phyloP scores from a whole-genome alignment of 106 monocot species.

The Triglochin maritima region DNA sequence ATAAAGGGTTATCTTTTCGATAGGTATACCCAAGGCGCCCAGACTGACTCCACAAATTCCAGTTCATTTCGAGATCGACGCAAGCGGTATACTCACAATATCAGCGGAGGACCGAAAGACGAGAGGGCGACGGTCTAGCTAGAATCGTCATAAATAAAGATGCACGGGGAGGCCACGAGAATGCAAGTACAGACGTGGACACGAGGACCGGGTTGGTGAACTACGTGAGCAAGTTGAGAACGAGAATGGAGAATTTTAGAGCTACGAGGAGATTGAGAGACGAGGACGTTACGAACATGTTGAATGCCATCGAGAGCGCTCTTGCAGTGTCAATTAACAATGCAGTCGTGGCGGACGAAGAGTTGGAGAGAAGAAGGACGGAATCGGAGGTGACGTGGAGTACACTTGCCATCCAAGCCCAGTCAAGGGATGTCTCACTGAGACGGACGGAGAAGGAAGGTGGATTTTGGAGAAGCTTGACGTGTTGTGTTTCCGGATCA shows the following conservation, averaged over 20 bases:
- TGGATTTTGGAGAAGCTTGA: too few species aligned
- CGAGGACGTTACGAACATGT: not conserved
- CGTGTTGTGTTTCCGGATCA: too few species aligned
- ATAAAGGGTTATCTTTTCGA: too few species aligned
- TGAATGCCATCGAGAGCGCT: not conserved
- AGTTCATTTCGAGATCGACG: not conserved
- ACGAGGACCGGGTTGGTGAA: not conserved
- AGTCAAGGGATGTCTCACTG: not conserved
- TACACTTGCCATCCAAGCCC: not conserved
- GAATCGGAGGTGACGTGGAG: not conserved
- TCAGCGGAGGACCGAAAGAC: not conserved
- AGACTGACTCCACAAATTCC: not conserved
- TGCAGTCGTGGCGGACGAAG: not conserved
- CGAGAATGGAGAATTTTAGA: too few species aligned
- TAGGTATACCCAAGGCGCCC: conserved; percentile 9
- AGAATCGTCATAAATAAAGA: not conserved
- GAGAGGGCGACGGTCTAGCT: not conserved
- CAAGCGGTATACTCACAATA: conserved; percentile 3
- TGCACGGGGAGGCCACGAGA: not conserved
- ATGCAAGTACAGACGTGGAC: not conserved
- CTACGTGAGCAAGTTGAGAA: not conserved
- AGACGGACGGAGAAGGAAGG: not conserved
- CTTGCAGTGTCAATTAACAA: not conserved
- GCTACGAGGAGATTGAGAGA: not conserved
- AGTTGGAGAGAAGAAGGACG: not conserved